A percentile compares a stretch with the other conserved stretches of the same genome.
phyloP scores from a whole-genome alignment of 202 grass and related monocot species.

The Eragrostis tef region DNA sequence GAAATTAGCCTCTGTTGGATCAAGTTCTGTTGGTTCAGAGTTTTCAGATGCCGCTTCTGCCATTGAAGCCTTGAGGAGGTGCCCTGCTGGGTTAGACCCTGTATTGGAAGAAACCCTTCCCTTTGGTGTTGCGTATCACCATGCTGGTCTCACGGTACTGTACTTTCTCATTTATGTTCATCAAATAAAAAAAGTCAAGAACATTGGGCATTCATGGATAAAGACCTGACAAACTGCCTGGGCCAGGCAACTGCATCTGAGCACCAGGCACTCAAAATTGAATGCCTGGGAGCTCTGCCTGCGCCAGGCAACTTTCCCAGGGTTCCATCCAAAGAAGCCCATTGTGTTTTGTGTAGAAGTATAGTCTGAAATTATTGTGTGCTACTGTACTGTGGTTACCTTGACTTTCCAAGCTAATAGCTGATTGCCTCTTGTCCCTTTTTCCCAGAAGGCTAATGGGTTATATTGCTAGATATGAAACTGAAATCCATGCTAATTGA shows the following conservation, averaged over 20 bases:
- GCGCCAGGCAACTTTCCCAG: no score
- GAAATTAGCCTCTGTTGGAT: conserved; percentile 56
- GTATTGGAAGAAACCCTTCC: conserved; percentile 90
- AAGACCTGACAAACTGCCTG: no score
- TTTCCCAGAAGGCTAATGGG: conserved; percentile 15
- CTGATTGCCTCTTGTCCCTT: not conserved
- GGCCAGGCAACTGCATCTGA: no score
- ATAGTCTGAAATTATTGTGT: conserved; percentile 9
- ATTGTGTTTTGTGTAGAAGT: conserved; percentile 20
- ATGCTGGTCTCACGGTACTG: conserved; percentile 94
- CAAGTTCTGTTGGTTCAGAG: conserved; percentile 54
- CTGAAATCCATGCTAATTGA: conserved; percentile 37
- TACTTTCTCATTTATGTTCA: conserved; percentile 37
- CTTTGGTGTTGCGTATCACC: conserved; percentile 94
- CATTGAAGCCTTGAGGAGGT: conserved; percentile 82
- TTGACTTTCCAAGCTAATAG: conserved; percentile 12
- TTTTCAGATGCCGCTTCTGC: conserved; percentile 71
- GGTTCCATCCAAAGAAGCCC: no score
- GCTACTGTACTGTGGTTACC: not conserved
- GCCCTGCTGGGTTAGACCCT: conserved; percentile 85
- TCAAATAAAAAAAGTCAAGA: conserved; percentile 6
- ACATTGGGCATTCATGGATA: not conserved
- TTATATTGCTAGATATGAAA: conserved; percentile 5
- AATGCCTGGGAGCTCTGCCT: no score
- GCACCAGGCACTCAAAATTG: no score